These are phyloP conservation scores for Corniculantispora saksenae DNA, from an alignment of 2,329 filamentous ascomycete genomes.

Conservation along the genomic window DNA sequence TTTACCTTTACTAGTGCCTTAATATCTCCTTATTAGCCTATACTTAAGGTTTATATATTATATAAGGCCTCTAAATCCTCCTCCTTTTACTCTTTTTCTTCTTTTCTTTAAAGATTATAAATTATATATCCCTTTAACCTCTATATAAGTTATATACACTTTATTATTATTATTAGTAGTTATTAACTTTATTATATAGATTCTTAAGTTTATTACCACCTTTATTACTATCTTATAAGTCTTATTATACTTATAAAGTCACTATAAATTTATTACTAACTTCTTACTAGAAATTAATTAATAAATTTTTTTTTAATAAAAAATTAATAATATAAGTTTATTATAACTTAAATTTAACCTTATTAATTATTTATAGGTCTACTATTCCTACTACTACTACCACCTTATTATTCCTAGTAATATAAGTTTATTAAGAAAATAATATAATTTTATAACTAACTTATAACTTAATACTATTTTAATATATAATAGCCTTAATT, in stretches of 20 bases:
- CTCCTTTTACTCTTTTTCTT: too few relatives aligned
- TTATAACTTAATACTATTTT: constrained; percentile 7
- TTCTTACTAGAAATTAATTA: neutral
- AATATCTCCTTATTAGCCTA: too few relatives aligned
- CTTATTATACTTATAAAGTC: too few relatives aligned
- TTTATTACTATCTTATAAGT: neutral
- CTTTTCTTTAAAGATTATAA: neutral
- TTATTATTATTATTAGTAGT: too few relatives aligned
- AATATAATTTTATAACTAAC: too few relatives aligned
- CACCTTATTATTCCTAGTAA: neutral
- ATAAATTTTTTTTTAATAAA: neutral
- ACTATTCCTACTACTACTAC: neutral
- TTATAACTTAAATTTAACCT: neutral
- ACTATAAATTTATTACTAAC: neutral
- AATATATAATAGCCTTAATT: neutral
- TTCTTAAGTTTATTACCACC: neutral
- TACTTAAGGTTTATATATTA: too few relatives aligned
- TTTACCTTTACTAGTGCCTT: too few relatives aligned
- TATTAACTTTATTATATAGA: constrained; percentile 1
- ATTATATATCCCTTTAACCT: neutral
- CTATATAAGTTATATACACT: neutral
- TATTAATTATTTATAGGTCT: neutral
- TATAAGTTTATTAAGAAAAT: too few relatives aligned
- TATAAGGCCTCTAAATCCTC: too few relatives aligned
- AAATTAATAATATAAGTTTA: neutral